Base-by-base conservation (phyloP, 192 early-diverging fungal genomes). In the Gryganskiella cystojenkinii region DNA sequence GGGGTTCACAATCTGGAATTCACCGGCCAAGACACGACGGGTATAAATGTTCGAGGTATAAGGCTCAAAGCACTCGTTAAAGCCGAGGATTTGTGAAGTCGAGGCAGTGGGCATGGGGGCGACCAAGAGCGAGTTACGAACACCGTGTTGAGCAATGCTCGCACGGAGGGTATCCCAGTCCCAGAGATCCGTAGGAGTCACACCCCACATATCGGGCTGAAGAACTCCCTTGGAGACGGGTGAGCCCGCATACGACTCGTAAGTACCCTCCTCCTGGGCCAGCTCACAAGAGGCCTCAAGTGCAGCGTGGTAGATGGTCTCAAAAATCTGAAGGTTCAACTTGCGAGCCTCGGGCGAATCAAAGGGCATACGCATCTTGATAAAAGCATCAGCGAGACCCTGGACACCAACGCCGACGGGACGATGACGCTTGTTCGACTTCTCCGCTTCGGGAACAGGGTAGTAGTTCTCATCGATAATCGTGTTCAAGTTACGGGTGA, bases 331-430 rank as follows among this genome's bases (percentile, higher is more conserved):
- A 43, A 67, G 82, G 87, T 99, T 99, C 22, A 99, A 83, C 56
- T 90, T 58, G 30, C 85, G 83, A 24, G 97, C 96, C 71, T 91
- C 91, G 11, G 84, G 76, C 14, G 94, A 96, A 67, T 99, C 97
- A 53, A 98, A 99, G 33, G 96, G 93, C 82, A 92, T 85, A 54
- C 96, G 94, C 94, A 98, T 90, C 76, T 92, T 88, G 84, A 99
- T 93, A 68, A 99, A 98, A 1, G 96, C 88, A 86, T 99, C 97
- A 20, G 97, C 97, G 28, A 99, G 89, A 65, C 97, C 97, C 85
- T 99, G 97, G 15, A 99, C 96, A 64, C 97, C 97, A n/a, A 99
- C 80, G 37, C 96, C 97, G 70, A 99, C 92, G n/a, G 97, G 97
- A 20, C 97, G 89, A 82, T 99, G 94, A 52, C 93, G 94, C 86